A percentile compares a stretch with the other conserved stretches of the same genome.
These are phyloP conservation scores for Suhomyces sp. DNA, from an alignment of 805 yeast genomes.

Conservation along the genomic window DNA sequence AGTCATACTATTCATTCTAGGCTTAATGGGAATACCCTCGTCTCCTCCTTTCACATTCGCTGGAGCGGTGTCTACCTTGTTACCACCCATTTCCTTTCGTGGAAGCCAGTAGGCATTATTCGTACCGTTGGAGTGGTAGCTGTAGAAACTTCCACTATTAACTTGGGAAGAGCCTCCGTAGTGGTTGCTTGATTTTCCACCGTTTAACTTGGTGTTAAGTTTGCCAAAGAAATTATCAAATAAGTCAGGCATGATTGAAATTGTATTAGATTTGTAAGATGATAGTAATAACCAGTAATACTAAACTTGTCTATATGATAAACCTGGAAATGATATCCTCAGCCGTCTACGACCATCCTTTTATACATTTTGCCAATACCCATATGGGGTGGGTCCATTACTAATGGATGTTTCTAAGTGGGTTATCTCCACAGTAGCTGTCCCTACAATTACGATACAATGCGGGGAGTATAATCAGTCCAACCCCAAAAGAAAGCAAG, in stretches of 20 bases:
- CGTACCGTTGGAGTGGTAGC: conserved; percentile 34
- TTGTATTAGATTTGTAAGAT: too few species aligned
- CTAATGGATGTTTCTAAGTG: too few species aligned
- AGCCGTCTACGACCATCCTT: too few species aligned
- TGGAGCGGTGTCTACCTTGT: not conserved
- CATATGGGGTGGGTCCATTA: too few species aligned
- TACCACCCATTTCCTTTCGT: conserved; percentile 7
- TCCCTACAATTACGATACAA: too few species aligned
- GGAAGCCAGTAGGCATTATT: conserved; percentile 44
- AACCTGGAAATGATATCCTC: too few species aligned
- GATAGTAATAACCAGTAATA: too few species aligned
- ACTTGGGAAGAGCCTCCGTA: conserved; percentile 35
- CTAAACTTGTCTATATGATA: too few species aligned
- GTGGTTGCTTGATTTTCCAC: conserved; percentile 34
- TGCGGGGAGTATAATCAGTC: too few species aligned
- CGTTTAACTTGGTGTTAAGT: conserved; percentile 30
- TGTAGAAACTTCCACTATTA: conserved; percentile 38
- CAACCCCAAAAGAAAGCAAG: too few species aligned
- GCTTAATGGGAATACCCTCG: conserved; percentile 4
- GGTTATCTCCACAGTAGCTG: too few species aligned
- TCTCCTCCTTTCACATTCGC: conserved; percentile 3
- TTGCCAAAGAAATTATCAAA: conserved; percentile 40
- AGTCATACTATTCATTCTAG: conserved; percentile 16
- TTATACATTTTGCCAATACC: too few species aligned
- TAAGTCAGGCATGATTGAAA: conserved; percentile 29